Base-by-base conservation (phyloP, 2,329 filamentous ascomycete genomes). In the Neonectria coccinea region DNA sequence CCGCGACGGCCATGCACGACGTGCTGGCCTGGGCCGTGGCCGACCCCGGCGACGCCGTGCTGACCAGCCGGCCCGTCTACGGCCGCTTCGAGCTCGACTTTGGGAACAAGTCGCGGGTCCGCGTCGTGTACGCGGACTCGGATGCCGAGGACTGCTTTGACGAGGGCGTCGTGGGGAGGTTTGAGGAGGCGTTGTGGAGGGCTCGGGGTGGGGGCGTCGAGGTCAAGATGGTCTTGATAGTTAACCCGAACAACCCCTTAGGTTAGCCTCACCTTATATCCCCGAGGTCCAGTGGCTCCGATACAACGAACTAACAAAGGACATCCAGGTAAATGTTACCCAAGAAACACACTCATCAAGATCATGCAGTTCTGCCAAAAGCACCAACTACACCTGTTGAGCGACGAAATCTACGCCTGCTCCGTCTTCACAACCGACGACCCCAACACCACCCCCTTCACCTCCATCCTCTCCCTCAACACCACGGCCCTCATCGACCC, bases 321-420 rank as follows among this genome's bases (percentile, higher is more conserved):
- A 7, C 3, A 11, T 33, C 33, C 29, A 79, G 77, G 79, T 2
- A 71, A 72, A 62, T 85, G 82, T 69, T 85, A 86, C 64, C 75
- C 82, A 1, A 74, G 74, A n/a, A 73, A 78, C 6, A 80, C 79
- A 0, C 69, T 87, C 3, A 63, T 82, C 1, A 76, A 74, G 7
- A 73, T 85, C 22, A 81, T 88, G 79, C 69, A 72, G 3, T 80
- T 88, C 57, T 88, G 86, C 66, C 76, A 84, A 56, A 79, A 78
- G 44, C 78, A 86, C 64, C 67, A 74, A 4, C 75, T 89, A 4
- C 86, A 89, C 64, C 76, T 88, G 50, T 80, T 89, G 68, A 84
- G 82, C 65, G 86, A 89, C 70, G 87, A 89, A 70, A 84, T 89
- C 42, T 89, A 88, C 69, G 86, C 83, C 10, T 76, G 84, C 41